Conservation (phyloP, 2,329 filamentous ascomycete genomes). For the Rhexocercosporidium sp. region DNA sequence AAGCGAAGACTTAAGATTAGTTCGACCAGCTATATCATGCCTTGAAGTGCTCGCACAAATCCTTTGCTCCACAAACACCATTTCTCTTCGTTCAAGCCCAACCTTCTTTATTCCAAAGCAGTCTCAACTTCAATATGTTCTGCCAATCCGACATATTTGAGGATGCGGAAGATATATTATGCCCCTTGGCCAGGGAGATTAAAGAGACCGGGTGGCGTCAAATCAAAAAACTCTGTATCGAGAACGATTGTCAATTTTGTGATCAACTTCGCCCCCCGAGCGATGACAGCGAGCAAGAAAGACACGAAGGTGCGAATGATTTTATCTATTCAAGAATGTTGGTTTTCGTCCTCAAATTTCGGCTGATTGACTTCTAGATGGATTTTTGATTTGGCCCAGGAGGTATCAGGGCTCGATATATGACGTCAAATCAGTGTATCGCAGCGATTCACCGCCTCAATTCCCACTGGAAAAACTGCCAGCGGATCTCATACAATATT, state of each 20-base stretch:
- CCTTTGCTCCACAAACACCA: too few species aligned
- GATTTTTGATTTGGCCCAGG: not conserved
- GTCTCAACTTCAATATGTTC: not conserved
- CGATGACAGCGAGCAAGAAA: not conserved
- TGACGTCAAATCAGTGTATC: not conserved
- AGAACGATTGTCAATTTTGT: not conserved
- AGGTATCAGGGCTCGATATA: not conserved
- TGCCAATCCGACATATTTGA: not conserved
- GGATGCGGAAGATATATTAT: not conserved
- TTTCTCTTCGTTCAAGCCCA: too few species aligned
- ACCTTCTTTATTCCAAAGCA: too few species aligned
- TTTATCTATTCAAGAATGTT: too few species aligned
- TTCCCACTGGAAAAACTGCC: not conserved
- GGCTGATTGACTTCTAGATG: not conserved
- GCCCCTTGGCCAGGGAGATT: not conserved
- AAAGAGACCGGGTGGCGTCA: constrained; percentile 1
- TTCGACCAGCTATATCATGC: too few species aligned
- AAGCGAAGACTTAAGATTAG: too few species aligned
- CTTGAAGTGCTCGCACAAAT: too few species aligned
- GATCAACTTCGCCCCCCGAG: not conserved
- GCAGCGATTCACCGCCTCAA: not conserved
- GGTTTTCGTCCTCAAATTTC: too few species aligned
- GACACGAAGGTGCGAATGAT: not conserved
- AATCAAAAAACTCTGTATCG: not conserved
- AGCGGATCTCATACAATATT: not conserved